Evolutionary conservation across 495 filamentous ascomycete species (phyloP).

Genomic region (Xanthoparmelia taractica): DNA sequence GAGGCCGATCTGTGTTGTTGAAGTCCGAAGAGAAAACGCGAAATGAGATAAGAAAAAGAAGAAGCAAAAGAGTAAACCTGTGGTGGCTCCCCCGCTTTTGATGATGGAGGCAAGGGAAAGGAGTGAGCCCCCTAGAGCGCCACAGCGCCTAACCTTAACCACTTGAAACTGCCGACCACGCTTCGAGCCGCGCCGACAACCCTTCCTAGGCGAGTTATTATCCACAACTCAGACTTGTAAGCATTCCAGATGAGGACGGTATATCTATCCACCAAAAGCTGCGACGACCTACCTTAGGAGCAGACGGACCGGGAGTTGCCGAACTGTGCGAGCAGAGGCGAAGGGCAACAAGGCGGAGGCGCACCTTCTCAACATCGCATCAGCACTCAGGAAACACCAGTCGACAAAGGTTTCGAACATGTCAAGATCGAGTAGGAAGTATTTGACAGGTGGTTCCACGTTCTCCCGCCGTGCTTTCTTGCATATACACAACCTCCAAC

Average conservation of each 20-base stretch:
- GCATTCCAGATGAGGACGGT: not conserved
- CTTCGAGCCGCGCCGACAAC: not conserved
- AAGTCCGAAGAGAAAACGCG: too few species aligned
- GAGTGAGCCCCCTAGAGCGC: too few species aligned
- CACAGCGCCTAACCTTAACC: too few species aligned
- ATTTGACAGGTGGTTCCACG: not conserved
- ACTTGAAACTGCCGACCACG: not conserved
- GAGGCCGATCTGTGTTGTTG: not conserved
- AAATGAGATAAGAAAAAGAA: too few species aligned
- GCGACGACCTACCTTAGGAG: not conserved
- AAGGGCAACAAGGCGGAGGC: not conserved
- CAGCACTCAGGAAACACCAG: not conserved
- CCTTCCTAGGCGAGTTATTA: not conserved
- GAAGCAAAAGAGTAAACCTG: too few species aligned
- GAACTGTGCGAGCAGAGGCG: not conserved
- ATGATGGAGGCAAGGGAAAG: not conserved
- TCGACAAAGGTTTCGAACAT: not conserved
- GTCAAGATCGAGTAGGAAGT: slow-evolving; percentile 16
- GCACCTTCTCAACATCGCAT: slow-evolving; percentile 5
- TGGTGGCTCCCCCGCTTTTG: too few species aligned
- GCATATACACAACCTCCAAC: not conserved
- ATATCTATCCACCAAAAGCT: not conserved
- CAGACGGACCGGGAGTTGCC: not conserved
- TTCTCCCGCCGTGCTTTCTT: not conserved
- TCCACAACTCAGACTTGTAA: not conserved